Evolutionary conservation across 345 rosid species (phyloP), one percentile per base, ranked within the genome.

Genomic region (Geranium brycei): DNA sequence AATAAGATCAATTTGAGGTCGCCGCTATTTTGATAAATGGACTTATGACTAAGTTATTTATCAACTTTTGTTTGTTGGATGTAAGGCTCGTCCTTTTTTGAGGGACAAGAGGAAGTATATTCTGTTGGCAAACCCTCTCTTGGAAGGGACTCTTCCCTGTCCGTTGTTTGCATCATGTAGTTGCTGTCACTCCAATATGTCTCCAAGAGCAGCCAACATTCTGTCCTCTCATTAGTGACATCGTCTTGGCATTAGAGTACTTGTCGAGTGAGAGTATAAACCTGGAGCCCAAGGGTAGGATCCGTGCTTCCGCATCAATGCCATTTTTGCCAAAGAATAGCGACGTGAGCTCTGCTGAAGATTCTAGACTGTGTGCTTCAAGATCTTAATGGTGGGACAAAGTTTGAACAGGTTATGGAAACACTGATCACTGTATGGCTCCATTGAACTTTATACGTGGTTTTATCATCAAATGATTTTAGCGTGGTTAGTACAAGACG

Each of bases 161-260:
- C 8, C 82, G 95, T 12, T 88, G 96, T 76, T 77, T 93, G 72
- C 89, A 90, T 80, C 88, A 93, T 35, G 91, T 95, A 16, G 75
- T 90, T 59, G 99, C 97, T 19, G 76, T 93, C 5, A 79, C 95
- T 0, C 85, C 91, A 18, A 90, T 93, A 97, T 90, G 99, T 77
- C 85, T 93, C 13, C 83, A 86, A 32, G 99, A 93, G 75, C 95
- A 93, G 76, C 96, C 99, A 10, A 79, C 74, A 67, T 88, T 83
- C 64, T 89, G 97, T 53, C 97, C 97, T 13, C 80, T 86, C 30
- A 86, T 93, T 47, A 72, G 82, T 32, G 99, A 90, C 71, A 82
- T 93, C 3, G 91, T 90, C 15, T 91, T 82, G 0, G 99, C 99
- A 16, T 90, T 93, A 13, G 93, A 84, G 71, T 84, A 87, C 76